phyloP scores from a whole-genome alignment of 208 protist species.

The Borovskyia barvae region DNA sequence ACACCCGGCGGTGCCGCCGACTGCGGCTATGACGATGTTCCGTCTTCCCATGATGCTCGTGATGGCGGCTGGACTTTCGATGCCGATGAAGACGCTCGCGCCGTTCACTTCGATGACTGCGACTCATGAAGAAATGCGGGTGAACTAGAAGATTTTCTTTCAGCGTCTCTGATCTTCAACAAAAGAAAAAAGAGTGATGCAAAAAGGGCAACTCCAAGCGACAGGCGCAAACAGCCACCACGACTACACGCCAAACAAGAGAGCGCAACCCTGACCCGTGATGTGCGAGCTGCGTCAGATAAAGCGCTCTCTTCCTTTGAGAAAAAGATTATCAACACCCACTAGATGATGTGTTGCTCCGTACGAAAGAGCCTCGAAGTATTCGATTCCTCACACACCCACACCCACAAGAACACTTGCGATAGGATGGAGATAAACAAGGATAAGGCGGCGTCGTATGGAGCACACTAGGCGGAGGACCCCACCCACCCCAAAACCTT shows the following conservation, averaged over 20 bases:
- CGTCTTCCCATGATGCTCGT: conserved; percentile 1
- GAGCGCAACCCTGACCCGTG: background rate
- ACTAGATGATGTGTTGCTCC: too few species aligned
- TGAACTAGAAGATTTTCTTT: background rate
- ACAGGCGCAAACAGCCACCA: background rate
- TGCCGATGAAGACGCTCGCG: conserved; percentile 11
- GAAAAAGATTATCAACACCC: too few species aligned
- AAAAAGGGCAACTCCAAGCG: background rate
- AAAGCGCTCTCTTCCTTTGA: too few species aligned
- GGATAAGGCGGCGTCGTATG: conserved; percentile 3
- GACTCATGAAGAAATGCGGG: conserved; percentile 11
- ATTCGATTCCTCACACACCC: background rate
- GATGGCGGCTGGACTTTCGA: conserved; percentile 9
- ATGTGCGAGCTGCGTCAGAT: too few species aligned
- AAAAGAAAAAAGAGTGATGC: conserved; percentile 7
- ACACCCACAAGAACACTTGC: conserved; percentile 8
- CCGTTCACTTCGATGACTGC: conserved; percentile 5
- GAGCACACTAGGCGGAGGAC: background rate
- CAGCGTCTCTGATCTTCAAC: too few species aligned
- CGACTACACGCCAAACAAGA: background rate
- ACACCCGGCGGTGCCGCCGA: background rate
- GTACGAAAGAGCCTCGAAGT: too few species aligned
- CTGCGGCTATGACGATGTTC: conserved; percentile 19
- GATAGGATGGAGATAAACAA: background rate
- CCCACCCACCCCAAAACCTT: background rate